phyloP scores from a whole-genome alignment of 495 filamentous ascomycete species.

The Astrocystis sublimbata region DNA sequence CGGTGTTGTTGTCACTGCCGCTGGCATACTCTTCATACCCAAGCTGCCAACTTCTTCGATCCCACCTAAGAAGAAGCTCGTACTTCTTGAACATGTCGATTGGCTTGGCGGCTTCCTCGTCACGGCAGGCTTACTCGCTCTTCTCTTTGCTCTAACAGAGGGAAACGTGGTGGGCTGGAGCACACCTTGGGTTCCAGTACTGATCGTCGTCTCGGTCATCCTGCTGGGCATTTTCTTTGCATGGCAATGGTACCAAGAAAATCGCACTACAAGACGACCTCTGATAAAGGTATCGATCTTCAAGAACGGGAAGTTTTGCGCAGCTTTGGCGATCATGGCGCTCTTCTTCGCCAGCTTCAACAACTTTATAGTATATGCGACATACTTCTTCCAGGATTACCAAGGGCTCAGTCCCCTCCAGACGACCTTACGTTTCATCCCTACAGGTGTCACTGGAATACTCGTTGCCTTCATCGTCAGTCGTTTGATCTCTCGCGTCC shows the following conservation, averaged over 20 bases:
- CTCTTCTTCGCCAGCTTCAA: conserved; percentile 63
- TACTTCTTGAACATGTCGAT: conserved; percentile 54
- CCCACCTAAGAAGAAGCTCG: conserved; percentile 26
- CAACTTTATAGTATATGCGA: conserved; percentile 60
- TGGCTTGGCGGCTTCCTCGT: conserved; percentile 64
- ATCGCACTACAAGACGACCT: conserved; percentile 42
- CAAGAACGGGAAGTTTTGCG: conserved; percentile 52
- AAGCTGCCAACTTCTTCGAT: conserved; percentile 47
- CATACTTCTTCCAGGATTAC: conserved; percentile 65
- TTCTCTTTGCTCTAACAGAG: conserved; percentile 64
- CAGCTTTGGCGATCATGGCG: conserved; percentile 60
- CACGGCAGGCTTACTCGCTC: conserved; percentile 60
- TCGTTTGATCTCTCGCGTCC: conserved; percentile 54
- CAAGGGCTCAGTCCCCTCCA: conserved; percentile 54
- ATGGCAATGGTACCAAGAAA: conserved; percentile 65
- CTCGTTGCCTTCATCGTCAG: conserved; percentile 53
- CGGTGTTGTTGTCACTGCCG: conserved; percentile 57
- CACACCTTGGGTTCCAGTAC: conserved; percentile 62
- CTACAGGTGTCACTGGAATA: conserved; percentile 56
- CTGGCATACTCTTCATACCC: conserved; percentile 67
- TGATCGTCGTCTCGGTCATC: conserved; percentile 63
- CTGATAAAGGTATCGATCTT: conserved; percentile 62
- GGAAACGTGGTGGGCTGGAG: conserved; percentile 68
- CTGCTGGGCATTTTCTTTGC: conserved; percentile 59
- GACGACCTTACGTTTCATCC: conserved; percentile 63